Base-by-base conservation (phyloP, 208 protist species). In the Lotmaria passim region DNA sequence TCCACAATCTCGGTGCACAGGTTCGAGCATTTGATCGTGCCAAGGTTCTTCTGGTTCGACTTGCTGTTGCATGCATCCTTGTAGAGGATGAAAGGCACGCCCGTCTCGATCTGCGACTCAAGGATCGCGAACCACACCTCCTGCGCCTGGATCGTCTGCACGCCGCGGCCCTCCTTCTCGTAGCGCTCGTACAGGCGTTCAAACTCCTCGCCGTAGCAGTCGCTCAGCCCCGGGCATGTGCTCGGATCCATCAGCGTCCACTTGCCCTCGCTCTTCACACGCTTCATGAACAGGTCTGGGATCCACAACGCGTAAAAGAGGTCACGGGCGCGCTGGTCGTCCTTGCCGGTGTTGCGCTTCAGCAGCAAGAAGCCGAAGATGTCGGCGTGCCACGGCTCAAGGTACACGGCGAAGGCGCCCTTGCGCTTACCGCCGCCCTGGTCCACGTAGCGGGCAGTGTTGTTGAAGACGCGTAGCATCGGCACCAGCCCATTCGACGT, bases 331-430 rank as follows among this genome's bases (percentile, higher is more conserved):
- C 95, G 90, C 56, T 93, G 89, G 55, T 99, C 99, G 39, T 99
- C 98, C 73, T 98, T 98, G 33, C 98, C 98, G 23, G 90, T 96
- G 82, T 99, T 99, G 82, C 98, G 98, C 83, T 96, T 97, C 26
- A 99, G 83, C 44, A 99, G 90, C 15, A 99, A 63, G 69, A 99
- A 99, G 19, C 98, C 96, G 50, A 99, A 98, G 34, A 99, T 89
- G 69, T 99, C 99, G 1, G 98, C 94, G 79, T 99, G 99, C 99
- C 99, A 99, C 57, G 99, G 99, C 90, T 99, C 99, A 0, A 99
- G 88, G 80, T 99, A 99, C 26, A 99, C 82, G 50, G 98, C 98
- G 83, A 99, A 99, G 38, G 98, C 97, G 31, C 99, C 99, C 73
- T 99, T 99, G 72, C 99, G 95, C 83, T 99, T 99, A 61, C 97